Percentiles rank a stretch among this genome's conserved stretches.
Evolutionary conservation across 768 basidiomycete genomes (phyloP).

Genomic region (Termitomyces sp.): DNA sequence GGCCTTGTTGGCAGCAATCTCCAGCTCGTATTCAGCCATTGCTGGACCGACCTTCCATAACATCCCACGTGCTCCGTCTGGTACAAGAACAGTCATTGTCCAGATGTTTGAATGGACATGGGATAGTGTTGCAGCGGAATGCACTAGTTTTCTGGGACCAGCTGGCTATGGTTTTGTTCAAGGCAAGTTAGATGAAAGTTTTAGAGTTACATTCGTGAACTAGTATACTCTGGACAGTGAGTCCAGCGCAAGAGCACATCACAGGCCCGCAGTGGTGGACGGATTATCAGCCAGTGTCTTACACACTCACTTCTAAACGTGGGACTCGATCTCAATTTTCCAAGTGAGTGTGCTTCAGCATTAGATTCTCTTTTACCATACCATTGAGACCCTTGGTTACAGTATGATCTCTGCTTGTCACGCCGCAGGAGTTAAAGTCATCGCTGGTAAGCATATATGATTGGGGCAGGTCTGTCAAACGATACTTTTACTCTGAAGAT

Average conservation of each 20-base stretch:
- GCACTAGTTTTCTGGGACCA: constrained; percentile 59
- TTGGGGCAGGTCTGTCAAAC: no score
- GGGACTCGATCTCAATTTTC: constrained; percentile 50
- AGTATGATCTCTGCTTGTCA: constrained; percentile 49
- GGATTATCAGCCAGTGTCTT: constrained; percentile 66
- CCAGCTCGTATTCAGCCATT: constrained; percentile 4
- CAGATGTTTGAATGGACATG: constrained; percentile 71
- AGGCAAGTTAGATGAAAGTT: constrained; percentile 30
- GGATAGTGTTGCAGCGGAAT: constrained; percentile 57
- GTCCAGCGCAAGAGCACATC: constrained; percentile 55
- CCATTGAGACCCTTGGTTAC: neutral
- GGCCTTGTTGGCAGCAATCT: neutral
- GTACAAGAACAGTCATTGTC: constrained; percentile 47
- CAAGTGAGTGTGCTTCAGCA: constrained; percentile 17
- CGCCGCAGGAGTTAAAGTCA: constrained; percentile 49
- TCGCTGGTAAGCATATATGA: constrained; percentile 31
- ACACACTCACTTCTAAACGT: constrained; percentile 59
- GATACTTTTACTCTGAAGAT: constrained; percentile 22
- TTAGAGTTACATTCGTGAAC: neutral
- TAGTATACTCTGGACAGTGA: constrained; percentile 22
- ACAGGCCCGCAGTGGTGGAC: constrained; percentile 66
- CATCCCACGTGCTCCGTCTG: constrained; percentile 18
- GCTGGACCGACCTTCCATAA: constrained; percentile 5
- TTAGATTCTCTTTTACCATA: neutral
- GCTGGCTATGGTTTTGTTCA: constrained; percentile 69